phyloP scores from a whole-genome alignment of 257 asterid species.

The Pogostemon cablin region DNA sequence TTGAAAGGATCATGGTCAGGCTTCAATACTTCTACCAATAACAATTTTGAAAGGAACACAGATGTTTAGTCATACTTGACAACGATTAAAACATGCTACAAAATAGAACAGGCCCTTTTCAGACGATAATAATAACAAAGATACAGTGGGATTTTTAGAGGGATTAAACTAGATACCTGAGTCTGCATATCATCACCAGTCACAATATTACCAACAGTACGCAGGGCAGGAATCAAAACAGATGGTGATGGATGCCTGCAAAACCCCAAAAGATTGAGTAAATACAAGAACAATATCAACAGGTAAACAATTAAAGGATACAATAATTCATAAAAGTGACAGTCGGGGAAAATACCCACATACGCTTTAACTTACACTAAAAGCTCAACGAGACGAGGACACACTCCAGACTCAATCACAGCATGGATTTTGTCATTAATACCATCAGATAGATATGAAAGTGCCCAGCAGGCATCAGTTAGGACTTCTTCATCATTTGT shows the following conservation, averaged over 20 bases:
- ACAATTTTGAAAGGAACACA: not conserved
- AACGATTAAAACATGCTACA: too few relatives aligned
- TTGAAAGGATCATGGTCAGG: conserved; percentile 14
- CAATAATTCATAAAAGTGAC: not conserved
- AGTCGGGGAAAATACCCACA: not conserved
- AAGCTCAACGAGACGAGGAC: conserved; percentile 65
- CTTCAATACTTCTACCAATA: not conserved
- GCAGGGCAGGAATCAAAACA: conserved; percentile 57
- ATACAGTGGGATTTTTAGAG: not conserved
- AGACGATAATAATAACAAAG: too few relatives aligned
- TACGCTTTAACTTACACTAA: conserved; percentile 41
- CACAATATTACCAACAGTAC: conserved; percentile 56
- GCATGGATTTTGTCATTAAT: conserved; percentile 64
- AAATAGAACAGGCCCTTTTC: too few relatives aligned
- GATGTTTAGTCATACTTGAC: not conserved
- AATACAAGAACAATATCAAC: not conserved
- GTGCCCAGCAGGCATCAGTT: conserved; percentile 72
- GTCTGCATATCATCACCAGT: conserved; percentile 59
- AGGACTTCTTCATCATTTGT: conserved; percentile 63
- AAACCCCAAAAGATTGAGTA: not conserved
- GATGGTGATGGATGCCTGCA: conserved; percentile 56
- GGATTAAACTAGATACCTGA: conserved; percentile 42
- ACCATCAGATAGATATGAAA: conserved; percentile 65
- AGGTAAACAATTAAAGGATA: not conserved
- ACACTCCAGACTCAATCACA: conserved; percentile 60